phyloP scores from a whole-genome alignment of 2,329 filamentous ascomycete species.

The Sporothrix globosa region DNA sequence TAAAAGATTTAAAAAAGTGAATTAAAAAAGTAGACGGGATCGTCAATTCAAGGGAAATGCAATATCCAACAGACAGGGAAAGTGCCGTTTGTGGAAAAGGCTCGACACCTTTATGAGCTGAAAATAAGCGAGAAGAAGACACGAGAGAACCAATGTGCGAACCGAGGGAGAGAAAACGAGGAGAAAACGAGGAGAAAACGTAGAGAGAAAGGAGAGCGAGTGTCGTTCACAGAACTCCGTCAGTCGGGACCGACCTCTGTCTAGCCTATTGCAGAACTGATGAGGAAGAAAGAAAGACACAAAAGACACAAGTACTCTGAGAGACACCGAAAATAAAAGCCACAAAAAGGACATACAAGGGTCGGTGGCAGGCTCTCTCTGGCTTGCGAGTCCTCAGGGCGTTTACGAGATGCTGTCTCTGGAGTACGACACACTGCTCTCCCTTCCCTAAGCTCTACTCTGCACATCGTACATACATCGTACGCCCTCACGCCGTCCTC shows the following conservation, averaged over 20 bases:
- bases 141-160: background rate
- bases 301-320: background rate
- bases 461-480: background rate
- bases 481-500: background rate
- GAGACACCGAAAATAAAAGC: background rate
- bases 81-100: background rate
- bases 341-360: background rate
- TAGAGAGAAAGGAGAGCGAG: background rate
- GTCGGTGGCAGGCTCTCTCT: constrained; percentile 1
- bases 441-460: no score
- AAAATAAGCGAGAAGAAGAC: constrained; percentile 3
- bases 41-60: no score
- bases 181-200: no score
- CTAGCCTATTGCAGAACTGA: background rate
- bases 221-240: background rate
- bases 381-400: background rate
- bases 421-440: background rate
- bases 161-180: background rate
- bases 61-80: background rate
- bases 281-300: background rate
- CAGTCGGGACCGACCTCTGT: background rate
- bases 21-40: constrained; percentile 2
- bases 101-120: constrained; percentile 6
- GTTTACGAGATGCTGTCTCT: background rate
- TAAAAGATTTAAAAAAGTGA: no score